Conservation (phyloP, 108 stramenopile genomes). For the Cyclotella kingstonii region DNA sequence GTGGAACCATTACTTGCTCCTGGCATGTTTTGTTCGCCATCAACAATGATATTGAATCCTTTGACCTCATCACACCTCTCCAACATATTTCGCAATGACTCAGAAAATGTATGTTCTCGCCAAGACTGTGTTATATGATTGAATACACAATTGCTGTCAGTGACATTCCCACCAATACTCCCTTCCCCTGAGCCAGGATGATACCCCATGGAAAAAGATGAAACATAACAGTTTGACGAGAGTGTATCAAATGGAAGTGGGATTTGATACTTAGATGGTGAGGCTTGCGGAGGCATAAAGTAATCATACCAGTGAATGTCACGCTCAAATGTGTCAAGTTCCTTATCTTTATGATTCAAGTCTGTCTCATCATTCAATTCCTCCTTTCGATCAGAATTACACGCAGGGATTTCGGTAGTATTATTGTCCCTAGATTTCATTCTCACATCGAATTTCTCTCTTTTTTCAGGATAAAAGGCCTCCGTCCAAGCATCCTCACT, state of each 20-base stretch:
- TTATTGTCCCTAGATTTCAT: background rate
- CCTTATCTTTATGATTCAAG: too few relatives aligned
- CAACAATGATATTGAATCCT: conserved; percentile 56
- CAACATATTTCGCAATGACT: conserved; percentile 58
- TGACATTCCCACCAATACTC: background rate
- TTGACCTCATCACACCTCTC: conserved; percentile 69
- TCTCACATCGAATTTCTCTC: background rate
- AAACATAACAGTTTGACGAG: conserved; percentile 16
- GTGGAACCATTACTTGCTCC: background rate
- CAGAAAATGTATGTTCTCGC: conserved; percentile 51
- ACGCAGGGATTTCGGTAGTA: background rate
- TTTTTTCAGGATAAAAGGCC: conserved; percentile 24
- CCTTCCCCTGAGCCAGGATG: conserved; percentile 1
- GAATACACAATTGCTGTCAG: background rate
- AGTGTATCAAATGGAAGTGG: conserved; percentile 43
- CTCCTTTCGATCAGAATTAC: too few relatives aligned
- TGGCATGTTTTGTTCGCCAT: conserved; percentile 29
- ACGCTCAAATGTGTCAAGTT: conserved; percentile 9
- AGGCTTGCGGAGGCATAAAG: conserved; percentile 66
- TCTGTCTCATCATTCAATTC: too few relatives aligned
- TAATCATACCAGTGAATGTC: conserved; percentile 63
- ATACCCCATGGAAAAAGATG: conserved; percentile 28
- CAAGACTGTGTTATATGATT: conserved; percentile 16
- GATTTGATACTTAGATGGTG: conserved; percentile 40
- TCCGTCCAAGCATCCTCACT: conserved; percentile 32